Evolutionary conservation across 345 rosid genomes (phyloP), one percentile per base, ranked within the genome.

Genomic region (Eucalyptus rudis): DNA sequence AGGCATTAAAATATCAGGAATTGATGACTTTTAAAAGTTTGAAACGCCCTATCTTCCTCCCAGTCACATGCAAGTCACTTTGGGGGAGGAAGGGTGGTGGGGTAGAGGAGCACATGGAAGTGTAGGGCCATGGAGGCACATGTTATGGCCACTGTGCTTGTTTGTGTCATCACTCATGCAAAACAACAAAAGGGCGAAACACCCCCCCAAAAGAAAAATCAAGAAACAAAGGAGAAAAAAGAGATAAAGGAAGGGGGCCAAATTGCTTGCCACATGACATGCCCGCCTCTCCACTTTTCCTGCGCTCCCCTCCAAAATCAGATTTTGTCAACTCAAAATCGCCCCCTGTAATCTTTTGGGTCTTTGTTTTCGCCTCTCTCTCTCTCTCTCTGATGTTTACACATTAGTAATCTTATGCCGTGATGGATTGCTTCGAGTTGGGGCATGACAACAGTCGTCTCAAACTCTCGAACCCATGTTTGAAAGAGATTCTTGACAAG

Each of bases 51-150:
- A 27, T 59, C 68, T 62, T 29, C 16, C 5, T 76, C 44, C 86
- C 13, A 86, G 45, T 92, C 93, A 93, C 93, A 93, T 91, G 93
- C 89, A 88, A 56, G 90, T 58, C 92, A 91, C 88, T 88, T 81
- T 87, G 71, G 76, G 27, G 47, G 10, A 19, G 20, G n/a, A 87
- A 54, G 56, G 56, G 80, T 87, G 90, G 87, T 24, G 87, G 51
- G 84, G 89, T 86, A 86, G 90, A 50, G 92, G 25, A 80, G 93
- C 90, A 76, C 90, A 89, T 87, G 86, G 89, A 88, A 81, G 8
- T 87, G 94, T 93, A 92, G 94, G 94, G 87, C 89, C 93, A 81
- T 10, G 4, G 19, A 86, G 49, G 91, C 94, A 92, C 93, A 91
- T 93, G 92, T 62, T 64, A n/a, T 66, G 83, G 90, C 62, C 51